Base-by-base conservation (phyloP, 805 yeast species). In the Yarrowia alimentaria region DNA sequence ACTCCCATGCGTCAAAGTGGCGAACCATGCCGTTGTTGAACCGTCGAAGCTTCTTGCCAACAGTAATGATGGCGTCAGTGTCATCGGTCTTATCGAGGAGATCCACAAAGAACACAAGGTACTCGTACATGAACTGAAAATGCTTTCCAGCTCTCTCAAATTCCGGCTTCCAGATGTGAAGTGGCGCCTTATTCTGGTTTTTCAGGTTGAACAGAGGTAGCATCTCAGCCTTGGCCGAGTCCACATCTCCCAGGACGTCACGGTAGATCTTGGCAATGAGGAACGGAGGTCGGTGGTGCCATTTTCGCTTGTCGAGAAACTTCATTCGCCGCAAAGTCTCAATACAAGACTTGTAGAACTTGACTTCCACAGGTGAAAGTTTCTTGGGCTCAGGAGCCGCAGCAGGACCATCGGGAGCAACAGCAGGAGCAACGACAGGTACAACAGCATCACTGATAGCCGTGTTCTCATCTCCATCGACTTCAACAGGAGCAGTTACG, bases 131-230 rank as follows among this genome's bases (percentile, higher is more conserved):
- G 65, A 84, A 88, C 9, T 79, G 79, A 63, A 89, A 91, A 65
- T 91, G 96, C 58, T 85, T 87, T 0, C 99, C 99, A 0, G 97
- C 93, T 16, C 94, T 68, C 64, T 94, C 99, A 58, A 73, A 65
- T 40, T 89, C 96, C 0, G 97, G 95, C 58, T 88, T 88, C 98
- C 99, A 93, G 53, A 93, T 85, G 57, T 79, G 83, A 1, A 90
- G 79, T 29, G 93, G 73, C 9, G 83, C 79, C 60, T 88, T 85
- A 2, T 58, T 58, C n/a, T 57, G 57, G 0, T 88, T 72, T 57
- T 81, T 85, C 42, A 87, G 64, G 6, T 85, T 74, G 48, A 90
- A 76, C 13, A 88, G 68, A 0, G 71, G 61, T 1, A 77, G 69
- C 77, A 91, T 78, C 56, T 84, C 87, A 10, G 75, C 75, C 37